These are phyloP conservation scores for Saccharomycopsis selenospora DNA, from an alignment of 805 yeast genomes.

Conservation along the genomic window DNA sequence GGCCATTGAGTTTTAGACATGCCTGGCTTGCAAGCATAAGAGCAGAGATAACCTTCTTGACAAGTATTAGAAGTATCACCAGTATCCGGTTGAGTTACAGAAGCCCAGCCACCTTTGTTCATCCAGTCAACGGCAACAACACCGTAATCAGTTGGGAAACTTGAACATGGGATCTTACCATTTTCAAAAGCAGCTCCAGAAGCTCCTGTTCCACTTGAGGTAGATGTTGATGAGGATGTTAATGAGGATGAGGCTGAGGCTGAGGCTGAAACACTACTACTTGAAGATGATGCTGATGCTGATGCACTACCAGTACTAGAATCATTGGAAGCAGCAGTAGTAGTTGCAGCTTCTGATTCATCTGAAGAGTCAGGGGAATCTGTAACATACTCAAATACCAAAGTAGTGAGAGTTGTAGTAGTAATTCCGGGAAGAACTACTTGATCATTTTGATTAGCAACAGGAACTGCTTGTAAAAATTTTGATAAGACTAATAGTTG, in stretches of 20 bases:
- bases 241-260: conserved; percentile 23
- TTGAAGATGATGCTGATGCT: too few relatives aligned
- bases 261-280: conserved; percentile 25
- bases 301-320: too few relatives aligned
- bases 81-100: conserved; percentile 50
- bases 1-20: conserved; percentile 83
- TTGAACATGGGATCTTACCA: too few relatives aligned
- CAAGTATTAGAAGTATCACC: conserved; percentile 55
- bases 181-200: too few relatives aligned
- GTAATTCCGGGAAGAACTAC: too few relatives aligned
- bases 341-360: too few relatives aligned
- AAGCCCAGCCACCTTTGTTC: conserved; percentile 43
- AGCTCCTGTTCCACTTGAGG: too few relatives aligned
- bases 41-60: conserved; percentile 62
- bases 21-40: conserved; percentile 74
- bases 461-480: neutral
- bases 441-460: neutral
- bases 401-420: too few relatives aligned
- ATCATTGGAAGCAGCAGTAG: too few relatives aligned
- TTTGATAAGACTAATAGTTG: neutral
- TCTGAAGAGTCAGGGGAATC: too few relatives aligned
- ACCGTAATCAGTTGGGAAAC: conserved; percentile 67
- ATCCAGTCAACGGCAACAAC: conserved; percentile 54
- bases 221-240: neutral
- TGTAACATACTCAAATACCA: too few relatives aligned